A percentile compares a stretch with the other conserved stretches of the same genome.
Conservation (phyloP, 768 basidiomycete genomes). For the Lyophyllum decastes region DNA sequence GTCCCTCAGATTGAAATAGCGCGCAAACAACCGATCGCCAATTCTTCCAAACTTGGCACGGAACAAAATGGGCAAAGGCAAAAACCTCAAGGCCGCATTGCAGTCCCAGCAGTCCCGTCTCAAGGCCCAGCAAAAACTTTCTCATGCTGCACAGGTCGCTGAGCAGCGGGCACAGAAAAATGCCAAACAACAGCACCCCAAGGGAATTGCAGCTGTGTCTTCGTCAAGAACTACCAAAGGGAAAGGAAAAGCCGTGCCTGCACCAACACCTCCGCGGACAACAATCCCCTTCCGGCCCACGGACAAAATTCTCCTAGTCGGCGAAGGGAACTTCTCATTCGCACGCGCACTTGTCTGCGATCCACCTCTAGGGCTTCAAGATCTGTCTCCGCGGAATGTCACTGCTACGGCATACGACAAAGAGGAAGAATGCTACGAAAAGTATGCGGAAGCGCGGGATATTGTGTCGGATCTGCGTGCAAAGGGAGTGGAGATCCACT, state of each 20-base stretch:
- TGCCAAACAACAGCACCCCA: constrained; percentile 13
- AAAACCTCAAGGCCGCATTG: constrained; percentile 68
- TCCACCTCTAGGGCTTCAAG: constrained; percentile 46
- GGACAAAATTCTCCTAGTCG: constrained; percentile 76
- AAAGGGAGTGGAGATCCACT: constrained; percentile 71
- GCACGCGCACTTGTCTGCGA: constrained; percentile 67
- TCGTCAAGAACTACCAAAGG: constrained; percentile 19
- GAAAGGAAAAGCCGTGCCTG: constrained; percentile 41
- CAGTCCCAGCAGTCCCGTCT: constrained; percentile 70
- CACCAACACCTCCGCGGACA: constrained; percentile 30
- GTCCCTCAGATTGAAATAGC: background rate
- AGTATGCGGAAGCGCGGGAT: constrained; percentile 74
- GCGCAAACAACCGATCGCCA: constrained; percentile 1
- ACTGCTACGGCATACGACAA: constrained; percentile 87
- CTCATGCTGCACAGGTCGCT: constrained; percentile 51
- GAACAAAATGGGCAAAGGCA: constrained; percentile 44
- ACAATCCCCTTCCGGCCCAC: constrained; percentile 67
- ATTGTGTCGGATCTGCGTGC: constrained; percentile 58
- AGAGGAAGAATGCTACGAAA: constrained; percentile 71
- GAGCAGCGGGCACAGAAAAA: constrained; percentile 46
- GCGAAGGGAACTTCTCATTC: constrained; percentile 97
- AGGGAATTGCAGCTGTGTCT: constrained; percentile 2
- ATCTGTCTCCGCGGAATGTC: constrained; percentile 65
- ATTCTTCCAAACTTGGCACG: background rate
- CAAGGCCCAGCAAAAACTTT: constrained; percentile 58